phyloP scores from a whole-genome alignment of 306 rosid genomes.

The Luffa aegyptiaca region DNA sequence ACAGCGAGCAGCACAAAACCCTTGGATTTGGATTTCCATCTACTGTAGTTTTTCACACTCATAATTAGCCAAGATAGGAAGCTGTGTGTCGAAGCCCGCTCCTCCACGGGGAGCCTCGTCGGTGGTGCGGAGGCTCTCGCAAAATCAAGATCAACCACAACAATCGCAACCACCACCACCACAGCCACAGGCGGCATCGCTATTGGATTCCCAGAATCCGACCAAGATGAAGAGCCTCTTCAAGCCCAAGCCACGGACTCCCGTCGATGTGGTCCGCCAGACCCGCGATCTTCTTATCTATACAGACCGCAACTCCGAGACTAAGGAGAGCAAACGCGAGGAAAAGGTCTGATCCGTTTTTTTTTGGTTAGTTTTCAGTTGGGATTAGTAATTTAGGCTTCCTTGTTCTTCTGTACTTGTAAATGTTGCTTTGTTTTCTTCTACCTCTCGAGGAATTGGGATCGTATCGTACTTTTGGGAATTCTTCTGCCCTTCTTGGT shows the following conservation, averaged over 20 bases:
- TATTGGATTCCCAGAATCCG: not conserved
- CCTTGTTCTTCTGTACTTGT: not conserved
- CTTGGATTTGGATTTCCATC: not conserved
- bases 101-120: conserved; percentile 32
- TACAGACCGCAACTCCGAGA: conserved; percentile 35
- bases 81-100: conserved; percentile 19
- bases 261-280: conserved; percentile 70
- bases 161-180: not conserved
- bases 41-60: not conserved
- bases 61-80: conserved; percentile 27
- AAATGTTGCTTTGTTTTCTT: not conserved
- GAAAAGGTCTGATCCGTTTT: conserved; percentile 47
- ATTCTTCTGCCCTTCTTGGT: not conserved
- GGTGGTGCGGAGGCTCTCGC: conserved; percentile 16
- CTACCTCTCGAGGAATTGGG: not conserved
- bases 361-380: not conserved
- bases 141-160: not conserved
- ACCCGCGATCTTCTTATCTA: conserved; percentile 75
- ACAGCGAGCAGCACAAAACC: not conserved
- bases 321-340: conserved; percentile 80
- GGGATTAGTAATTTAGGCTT: not conserved
- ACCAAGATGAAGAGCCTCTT: conserved; percentile 74
- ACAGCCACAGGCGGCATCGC: not conserved
- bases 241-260: conserved; percentile 94
- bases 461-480: not conserved